Base-by-base conservation (phyloP, 1,139 yeast genomes). In the Candida sanyaensis region DNA sequence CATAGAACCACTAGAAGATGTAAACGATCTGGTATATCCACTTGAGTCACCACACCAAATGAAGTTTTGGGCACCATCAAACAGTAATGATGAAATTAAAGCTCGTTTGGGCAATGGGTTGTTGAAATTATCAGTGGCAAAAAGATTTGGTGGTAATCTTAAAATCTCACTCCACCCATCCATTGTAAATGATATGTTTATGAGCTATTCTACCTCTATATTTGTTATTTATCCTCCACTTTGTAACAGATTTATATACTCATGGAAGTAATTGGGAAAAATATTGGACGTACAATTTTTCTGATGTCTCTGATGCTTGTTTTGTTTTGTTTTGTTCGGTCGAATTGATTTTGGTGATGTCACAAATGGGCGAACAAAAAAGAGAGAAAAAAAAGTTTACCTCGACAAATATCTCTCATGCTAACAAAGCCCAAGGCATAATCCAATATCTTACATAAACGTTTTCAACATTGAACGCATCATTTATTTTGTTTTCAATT, bases 21-120 rank as follows among this genome's bases (percentile, higher is more conserved):
- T 61, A 50, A 62, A 68, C 21, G 74, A 68, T 7, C 67, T 59
- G 4, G 73, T 53, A 51, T 58, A 64, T 9, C 77, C 78, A 33
- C 62, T 65, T 9, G 77, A 69, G 61, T 88, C 93, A n/a, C 96
- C 97, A 4, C 86, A 76, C 98, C 98, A 93, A 3, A 92, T 63
- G 41, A 92, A 70, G 58, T 91, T 93, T 50, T 84, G 81, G 23
- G 78, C 69, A 42, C 78, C 78, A 65, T 93, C 98, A 64, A 91
- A 91, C 26, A 71, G 61, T 28, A 82, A 55, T n/a, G 81, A 48
- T 7, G 71, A 51, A 34, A 71, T 42, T 31, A 37, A 12, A 8
- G 33, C 42, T n/a, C 24, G 17, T 9, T 13, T 41, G 21, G 39
- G 32, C 10, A 13, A 24, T 9, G 28, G 47, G 27, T 41, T 47